A percentile compares a stretch with the other conserved stretches of the same genome.
These are phyloP conservation scores for Climacium dendroides DNA, from an alignment of 225 moss, liverwort and hornwort species.

Conservation along the genomic window DNA sequence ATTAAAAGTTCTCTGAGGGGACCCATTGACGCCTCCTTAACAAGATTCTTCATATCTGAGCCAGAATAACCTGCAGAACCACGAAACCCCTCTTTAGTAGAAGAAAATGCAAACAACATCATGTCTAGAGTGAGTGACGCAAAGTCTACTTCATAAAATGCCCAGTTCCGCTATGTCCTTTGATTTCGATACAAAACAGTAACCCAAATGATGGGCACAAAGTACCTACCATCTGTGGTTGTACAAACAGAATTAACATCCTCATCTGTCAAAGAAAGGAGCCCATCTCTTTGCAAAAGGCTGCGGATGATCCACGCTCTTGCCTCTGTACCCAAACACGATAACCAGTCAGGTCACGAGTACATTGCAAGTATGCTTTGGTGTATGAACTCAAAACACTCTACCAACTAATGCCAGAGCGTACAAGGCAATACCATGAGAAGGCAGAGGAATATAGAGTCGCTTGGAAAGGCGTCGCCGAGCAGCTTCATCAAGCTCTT, in stretches of 20 bases:
- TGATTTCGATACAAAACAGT: background rate
- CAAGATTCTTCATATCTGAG: constrained; percentile 98
- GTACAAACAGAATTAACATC: constrained; percentile 68
- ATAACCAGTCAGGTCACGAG: background rate
- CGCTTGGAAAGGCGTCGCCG: constrained; percentile 89
- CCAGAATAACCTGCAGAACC: constrained; percentile 78
- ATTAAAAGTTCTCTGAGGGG: constrained; percentile 85
- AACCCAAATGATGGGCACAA: background rate
- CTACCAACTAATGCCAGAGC: background rate
- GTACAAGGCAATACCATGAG: constrained; percentile 40
- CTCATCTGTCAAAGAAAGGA: constrained; percentile 73
- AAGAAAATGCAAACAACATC: background rate
- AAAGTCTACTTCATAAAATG: background rate
- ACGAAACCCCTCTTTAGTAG: background rate
- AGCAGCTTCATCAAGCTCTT: constrained; percentile 96
- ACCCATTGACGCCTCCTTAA: constrained; percentile 99
- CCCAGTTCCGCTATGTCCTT: background rate
- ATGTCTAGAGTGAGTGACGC: background rate
- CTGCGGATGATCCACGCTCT: constrained; percentile 94
- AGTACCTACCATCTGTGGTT: constrained; percentile 62
- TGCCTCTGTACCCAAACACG: constrained; percentile 49
- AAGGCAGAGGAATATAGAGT: constrained; percentile 91
- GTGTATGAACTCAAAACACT: background rate
- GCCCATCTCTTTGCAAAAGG: constrained; percentile 73
- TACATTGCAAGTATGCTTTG: background rate